Percentiles rank a stretch among this genome's conserved stretches.
Conservation (phyloP, 208 protist species). For the Trichomonas tenax region DNA sequence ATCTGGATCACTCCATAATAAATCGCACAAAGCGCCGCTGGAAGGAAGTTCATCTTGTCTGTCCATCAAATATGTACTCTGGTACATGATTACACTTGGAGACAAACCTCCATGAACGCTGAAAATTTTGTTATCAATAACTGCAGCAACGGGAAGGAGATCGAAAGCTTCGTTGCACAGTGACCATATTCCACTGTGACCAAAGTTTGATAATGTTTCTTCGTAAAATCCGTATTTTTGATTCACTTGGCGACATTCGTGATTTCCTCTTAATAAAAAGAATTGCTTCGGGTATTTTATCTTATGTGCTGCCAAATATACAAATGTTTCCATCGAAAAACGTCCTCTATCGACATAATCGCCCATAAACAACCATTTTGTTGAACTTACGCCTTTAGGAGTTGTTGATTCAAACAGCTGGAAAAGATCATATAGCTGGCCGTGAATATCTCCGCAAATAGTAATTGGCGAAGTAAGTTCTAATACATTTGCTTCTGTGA, state of each 20-base stretch:
- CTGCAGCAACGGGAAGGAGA: background rate
- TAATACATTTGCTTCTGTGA: slow-evolving; percentile 30
- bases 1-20: slow-evolving; percentile 22
- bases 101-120: background rate
- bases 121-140: background rate
- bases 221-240: slow-evolving; percentile 36
- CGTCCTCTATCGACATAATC: slow-evolving; percentile 42
- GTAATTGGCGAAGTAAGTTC: slow-evolving; percentile 33
- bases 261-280: slow-evolving; percentile 39
- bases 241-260: slow-evolving; percentile 37
- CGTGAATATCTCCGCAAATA: slow-evolving; percentile 41
- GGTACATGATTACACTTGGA: background rate
- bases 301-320: slow-evolving; percentile 28
- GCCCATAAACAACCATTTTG: slow-evolving; percentile 38
- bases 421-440: slow-evolving; percentile 39
- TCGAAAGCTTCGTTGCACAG: background rate
- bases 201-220: slow-evolving; percentile 62
- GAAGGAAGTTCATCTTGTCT: background rate
- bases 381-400: background rate
- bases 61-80: background rate
- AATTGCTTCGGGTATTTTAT: slow-evolving; percentile 33
- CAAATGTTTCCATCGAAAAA: slow-evolving; percentile 35
- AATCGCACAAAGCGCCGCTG: background rate
- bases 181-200: slow-evolving; percentile 30
- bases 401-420: slow-evolving; percentile 31